Conservation (phyloP, 2,329 filamentous ascomycete genomes). For the Kalmusia sp. region DNA sequence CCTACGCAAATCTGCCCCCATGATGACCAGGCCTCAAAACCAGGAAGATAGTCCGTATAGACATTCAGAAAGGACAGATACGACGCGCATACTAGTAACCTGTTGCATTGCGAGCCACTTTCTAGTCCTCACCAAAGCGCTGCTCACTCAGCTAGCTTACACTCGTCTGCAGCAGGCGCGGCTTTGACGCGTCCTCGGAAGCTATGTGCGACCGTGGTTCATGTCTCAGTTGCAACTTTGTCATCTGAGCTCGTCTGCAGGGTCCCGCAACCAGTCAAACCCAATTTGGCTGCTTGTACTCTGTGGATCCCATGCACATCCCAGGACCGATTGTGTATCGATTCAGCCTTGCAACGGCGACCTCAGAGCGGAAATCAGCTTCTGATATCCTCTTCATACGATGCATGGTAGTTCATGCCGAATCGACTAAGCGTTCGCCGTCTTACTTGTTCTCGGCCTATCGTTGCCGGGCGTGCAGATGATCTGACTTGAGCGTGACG, state of each 20-base stretch:
- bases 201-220: conserved; percentile 35
- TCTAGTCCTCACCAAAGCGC: background rate
- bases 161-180: conserved; percentile 18
- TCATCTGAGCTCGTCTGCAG: conserved; percentile 44
- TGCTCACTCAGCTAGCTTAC: conserved; percentile 6
- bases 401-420: too few relatives aligned
- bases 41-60: background rate
- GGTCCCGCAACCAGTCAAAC: conserved; percentile 25
- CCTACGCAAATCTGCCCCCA: conserved; percentile 20
- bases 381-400: background rate
- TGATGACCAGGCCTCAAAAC: background rate
- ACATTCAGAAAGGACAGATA: background rate
- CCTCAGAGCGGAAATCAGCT: background rate
- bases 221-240: conserved; percentile 42
- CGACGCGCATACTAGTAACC: background rate
- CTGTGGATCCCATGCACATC: background rate
- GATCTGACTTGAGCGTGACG: conserved; percentile 11
- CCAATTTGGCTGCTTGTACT: conserved; percentile 18
- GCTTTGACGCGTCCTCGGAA: conserved; percentile 31
- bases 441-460: background rate
- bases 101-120: background rate
- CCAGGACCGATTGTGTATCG: background rate
- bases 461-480: conserved; percentile 6
- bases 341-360: background rate
- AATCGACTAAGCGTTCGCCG: too few relatives aligned